Conservation (phyloP, 164 flowering plant genomes). For the Buxus sempervirens region DNA sequence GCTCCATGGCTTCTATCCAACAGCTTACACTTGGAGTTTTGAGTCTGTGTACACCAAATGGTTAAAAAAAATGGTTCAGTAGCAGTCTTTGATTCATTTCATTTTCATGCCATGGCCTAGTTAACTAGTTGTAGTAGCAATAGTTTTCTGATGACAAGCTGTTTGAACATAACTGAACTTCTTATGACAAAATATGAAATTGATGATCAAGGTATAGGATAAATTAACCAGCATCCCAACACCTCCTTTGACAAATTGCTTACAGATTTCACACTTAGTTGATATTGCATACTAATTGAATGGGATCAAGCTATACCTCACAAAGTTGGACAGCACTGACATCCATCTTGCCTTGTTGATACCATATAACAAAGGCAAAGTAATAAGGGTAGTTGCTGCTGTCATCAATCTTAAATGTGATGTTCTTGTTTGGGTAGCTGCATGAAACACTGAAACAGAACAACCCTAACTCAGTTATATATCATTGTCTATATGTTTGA, state of each 20-base stretch:
- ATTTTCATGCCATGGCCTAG: too few relatives aligned
- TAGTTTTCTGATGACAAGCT: too few relatives aligned
- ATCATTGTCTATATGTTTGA: background rate
- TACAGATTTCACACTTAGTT: background rate
- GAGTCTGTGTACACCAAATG: conserved; percentile 43
- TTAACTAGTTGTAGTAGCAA: too few relatives aligned
- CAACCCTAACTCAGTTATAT: background rate
- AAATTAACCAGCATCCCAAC: background rate
- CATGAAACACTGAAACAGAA: conserved; percentile 64
- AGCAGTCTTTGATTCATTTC: too few relatives aligned
- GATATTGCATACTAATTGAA: too few relatives aligned
- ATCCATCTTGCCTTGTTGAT: conserved; percentile 74
- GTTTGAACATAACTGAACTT: too few relatives aligned
- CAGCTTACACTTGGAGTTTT: conserved; percentile 63
- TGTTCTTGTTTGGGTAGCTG: conserved; percentile 70
- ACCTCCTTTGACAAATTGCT: background rate
- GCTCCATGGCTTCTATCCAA: conserved; percentile 76
- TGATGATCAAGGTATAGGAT: background rate
- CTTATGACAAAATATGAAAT: too few relatives aligned
- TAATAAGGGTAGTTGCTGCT: conserved; percentile 66
- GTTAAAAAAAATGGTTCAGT: background rate
- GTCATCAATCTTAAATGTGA: conserved; percentile 71
- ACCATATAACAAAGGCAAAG: conserved; percentile 67
- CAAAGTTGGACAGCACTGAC: conserved; percentile 82
- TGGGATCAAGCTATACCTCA: too few relatives aligned